A percentile compares a stretch with the other conserved stretches of the same genome.
phyloP scores from a whole-genome alignment of 2,329 filamentous ascomycete species.

The Didymella lethalis region DNA sequence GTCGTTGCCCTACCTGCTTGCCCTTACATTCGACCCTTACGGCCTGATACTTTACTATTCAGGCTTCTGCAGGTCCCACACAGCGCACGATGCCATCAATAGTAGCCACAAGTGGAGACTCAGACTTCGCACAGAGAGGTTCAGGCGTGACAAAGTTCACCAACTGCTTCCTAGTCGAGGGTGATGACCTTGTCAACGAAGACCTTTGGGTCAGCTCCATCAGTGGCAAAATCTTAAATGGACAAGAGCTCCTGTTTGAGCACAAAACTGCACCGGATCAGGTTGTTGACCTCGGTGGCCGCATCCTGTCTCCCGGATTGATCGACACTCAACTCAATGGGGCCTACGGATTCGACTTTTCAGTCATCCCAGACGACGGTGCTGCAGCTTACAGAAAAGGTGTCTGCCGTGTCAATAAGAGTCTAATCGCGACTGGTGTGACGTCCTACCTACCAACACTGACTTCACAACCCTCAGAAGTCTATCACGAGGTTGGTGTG shows the following conservation, averaged over 20 bases:
- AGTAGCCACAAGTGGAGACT: slow-evolving; percentile 6
- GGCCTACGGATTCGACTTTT: slow-evolving; percentile 92
- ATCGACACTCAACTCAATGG: slow-evolving; percentile 94
- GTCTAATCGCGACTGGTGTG: slow-evolving; percentile 79
- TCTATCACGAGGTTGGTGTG: slow-evolving; percentile 75
- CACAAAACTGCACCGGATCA: slow-evolving; percentile 73
- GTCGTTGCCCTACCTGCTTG: slow-evolving; percentile 18
- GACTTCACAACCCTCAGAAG: slow-evolving; percentile 78
- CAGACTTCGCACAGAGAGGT: not conserved
- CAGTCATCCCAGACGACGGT: slow-evolving; percentile 70
- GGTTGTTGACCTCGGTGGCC: slow-evolving; percentile 80
- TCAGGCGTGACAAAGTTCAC: slow-evolving; percentile 81
- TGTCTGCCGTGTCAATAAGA: slow-evolving; percentile 74
- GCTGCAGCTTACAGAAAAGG: slow-evolving; percentile 71
- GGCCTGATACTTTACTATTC: slow-evolving; percentile 11
- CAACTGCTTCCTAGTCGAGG: slow-evolving; percentile 80
- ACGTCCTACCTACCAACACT: slow-evolving; percentile 89
- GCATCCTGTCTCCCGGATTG: slow-evolving; percentile 83
- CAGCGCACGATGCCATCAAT: slow-evolving; percentile 14
- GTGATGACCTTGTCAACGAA: slow-evolving; percentile 71
- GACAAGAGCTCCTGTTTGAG: slow-evolving; percentile 71
- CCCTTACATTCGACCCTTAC: slow-evolving; percentile 19
- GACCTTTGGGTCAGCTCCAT: slow-evolving; percentile 89
- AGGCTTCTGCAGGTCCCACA: slow-evolving; percentile 8
- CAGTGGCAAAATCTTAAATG: slow-evolving; percentile 82